Percentiles rank a stretch among this genome's conserved stretches.
These are phyloP conservation scores for Helichrysum umbraculigerum DNA, from an alignment of 129 eudicot genomes.

Conservation along the genomic window DNA sequence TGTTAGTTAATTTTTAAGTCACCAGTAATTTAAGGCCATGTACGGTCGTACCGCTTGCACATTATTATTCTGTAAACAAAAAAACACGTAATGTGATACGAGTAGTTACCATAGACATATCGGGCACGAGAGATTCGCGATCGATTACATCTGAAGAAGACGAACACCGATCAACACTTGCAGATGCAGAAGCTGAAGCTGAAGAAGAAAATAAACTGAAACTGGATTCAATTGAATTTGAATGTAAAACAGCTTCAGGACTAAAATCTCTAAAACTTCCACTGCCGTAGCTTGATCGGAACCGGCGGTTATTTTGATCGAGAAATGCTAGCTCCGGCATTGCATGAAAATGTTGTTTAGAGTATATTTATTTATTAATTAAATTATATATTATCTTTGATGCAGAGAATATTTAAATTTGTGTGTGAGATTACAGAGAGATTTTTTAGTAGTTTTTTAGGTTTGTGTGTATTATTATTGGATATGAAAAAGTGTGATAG, in stretches of 20 bases:
- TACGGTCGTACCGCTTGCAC: too few relatives aligned
- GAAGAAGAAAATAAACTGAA: conserved; percentile 78
- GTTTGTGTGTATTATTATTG: too few relatives aligned
- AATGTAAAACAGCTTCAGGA: conserved; percentile 61
- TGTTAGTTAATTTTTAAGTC: too few relatives aligned
- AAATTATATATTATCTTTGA: neutral
- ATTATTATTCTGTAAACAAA: neutral
- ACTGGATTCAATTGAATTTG: conserved; percentile 40
- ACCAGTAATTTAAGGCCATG: too few relatives aligned
- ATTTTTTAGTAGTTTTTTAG: conserved; percentile 3
- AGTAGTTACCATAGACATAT: conserved; percentile 35
- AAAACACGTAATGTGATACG: neutral
- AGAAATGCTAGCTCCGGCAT: conserved; percentile 58
- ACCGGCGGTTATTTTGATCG: conserved; percentile 26
- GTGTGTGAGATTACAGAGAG: conserved; percentile 11
- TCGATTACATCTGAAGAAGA: conserved; percentile 65
- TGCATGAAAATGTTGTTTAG: conserved; percentile 19
- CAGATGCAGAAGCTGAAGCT: conserved; percentile 76
- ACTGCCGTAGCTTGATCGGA: conserved; percentile 32
- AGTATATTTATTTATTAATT: neutral
- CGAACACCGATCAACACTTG: conserved; percentile 79
- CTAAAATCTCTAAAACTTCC: conserved; percentile 47
- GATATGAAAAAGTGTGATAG: neutral
- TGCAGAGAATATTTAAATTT: conserved; percentile 5
- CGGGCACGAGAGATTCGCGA: conserved; percentile 54